phyloP scores from a whole-genome alignment of 495 filamentous ascomycete species.

The Melanomma pulvis-pyrius region DNA sequence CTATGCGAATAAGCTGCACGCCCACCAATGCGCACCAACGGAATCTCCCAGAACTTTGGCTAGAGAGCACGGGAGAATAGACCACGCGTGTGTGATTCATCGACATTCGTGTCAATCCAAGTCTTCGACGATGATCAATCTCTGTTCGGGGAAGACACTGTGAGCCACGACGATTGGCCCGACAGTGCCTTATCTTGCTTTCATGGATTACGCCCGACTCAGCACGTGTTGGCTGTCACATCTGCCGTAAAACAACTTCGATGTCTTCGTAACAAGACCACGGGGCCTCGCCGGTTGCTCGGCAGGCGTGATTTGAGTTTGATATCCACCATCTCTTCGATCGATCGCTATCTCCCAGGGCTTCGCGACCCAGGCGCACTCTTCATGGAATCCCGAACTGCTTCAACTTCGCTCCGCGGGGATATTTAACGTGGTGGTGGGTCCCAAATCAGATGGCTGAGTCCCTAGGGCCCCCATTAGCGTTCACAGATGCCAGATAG shows the following conservation, averaged over 20 bases:
- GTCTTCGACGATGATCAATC: neutral
- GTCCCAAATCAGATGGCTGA: neutral
- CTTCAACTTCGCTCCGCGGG: neutral
- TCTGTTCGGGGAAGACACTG: neutral
- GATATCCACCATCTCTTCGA: neutral
- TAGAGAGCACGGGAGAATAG: neutral
- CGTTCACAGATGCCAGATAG: neutral
- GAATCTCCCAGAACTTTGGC: neutral
- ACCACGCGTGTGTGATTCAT: neutral
- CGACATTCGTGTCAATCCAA: neutral
- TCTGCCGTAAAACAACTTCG: neutral
- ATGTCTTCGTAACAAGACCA: neutral
- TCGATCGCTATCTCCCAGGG: neutral
- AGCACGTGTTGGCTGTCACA: neutral
- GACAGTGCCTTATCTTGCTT: conserved; percentile 12
- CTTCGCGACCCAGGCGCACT: neutral
- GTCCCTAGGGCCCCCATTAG: neutral
- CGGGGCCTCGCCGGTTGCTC: neutral
- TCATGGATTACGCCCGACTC: neutral
- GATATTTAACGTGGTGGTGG: neutral
- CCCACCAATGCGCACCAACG: neutral
- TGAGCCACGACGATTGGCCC: neutral
- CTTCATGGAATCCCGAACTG: too few species aligned
- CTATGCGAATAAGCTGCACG: neutral
- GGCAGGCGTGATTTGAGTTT: neutral